These are phyloP conservation scores for Camptophora hylomeconis DNA, from an alignment of 2,329 filamentous ascomycete genomes.

Conservation along the genomic window DNA sequence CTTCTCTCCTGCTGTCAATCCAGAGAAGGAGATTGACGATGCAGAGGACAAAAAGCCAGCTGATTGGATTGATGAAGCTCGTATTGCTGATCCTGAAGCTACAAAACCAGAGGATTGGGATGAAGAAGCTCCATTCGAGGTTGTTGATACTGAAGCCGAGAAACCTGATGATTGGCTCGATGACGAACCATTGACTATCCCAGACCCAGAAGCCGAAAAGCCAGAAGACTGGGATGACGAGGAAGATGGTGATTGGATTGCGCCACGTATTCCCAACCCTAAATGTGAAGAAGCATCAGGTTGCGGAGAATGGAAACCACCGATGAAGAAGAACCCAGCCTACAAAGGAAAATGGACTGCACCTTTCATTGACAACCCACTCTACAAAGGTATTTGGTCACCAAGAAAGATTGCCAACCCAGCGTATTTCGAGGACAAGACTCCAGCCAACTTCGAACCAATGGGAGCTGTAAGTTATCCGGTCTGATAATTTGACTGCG, in stretches of 20 bases:
- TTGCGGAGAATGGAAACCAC: constrained; percentile 84
- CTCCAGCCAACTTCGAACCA: constrained; percentile 88
- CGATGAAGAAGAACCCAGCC: constrained; percentile 83
- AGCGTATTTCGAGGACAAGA: constrained; percentile 93
- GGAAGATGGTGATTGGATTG: constrained; percentile 95
- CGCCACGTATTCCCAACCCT: constrained; percentile 84
- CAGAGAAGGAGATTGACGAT: constrained; percentile 87
- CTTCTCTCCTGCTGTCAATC: constrained; percentile 89
- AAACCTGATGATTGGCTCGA: constrained; percentile 95
- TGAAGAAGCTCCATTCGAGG: constrained; percentile 93
- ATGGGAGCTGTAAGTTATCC: constrained; percentile 74
- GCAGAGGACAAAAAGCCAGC: constrained; percentile 85
- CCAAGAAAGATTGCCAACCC: constrained; percentile 97
- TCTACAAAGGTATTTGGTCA: constrained; percentile 91
- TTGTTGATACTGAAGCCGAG: constrained; percentile 82
- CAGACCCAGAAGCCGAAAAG: constrained; percentile 92
- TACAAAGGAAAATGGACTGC: constrained; percentile 99
- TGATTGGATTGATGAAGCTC: constrained; percentile 87
- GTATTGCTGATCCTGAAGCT: constrained; percentile 83
- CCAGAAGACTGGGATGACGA: constrained; percentile 99
- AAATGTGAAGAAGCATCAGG: constrained; percentile 90
- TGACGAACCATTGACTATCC: constrained; percentile 65
- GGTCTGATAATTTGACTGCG: not conserved
- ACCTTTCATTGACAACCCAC: constrained; percentile 89
- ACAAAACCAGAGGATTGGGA: constrained; percentile 98